Base-by-base conservation (phyloP, 1,284 basidiomycete genomes). In the Schizophyllum amplum region DNA sequence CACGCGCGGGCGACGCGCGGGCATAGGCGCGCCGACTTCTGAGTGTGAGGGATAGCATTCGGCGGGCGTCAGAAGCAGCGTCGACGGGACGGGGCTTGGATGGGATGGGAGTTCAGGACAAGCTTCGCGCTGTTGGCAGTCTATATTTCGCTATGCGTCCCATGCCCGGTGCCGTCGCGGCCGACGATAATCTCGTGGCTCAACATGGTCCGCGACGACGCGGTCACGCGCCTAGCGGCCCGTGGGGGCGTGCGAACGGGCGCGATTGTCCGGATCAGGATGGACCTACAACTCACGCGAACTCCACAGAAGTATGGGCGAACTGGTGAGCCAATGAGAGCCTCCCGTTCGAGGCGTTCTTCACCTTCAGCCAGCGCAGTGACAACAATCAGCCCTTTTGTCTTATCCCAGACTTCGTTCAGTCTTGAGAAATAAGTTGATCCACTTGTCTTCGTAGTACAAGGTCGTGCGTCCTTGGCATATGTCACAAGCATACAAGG, bases 401-500 rank as follows among this genome's bases (percentile, higher is more conserved):
- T n/a, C n/a, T n/a, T n/a, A n/a, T n/a, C n/a, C n/a, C n/a, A n/a
- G n/a, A n/a, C n/a, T n/a, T n/a, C n/a, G n/a, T n/a, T n/a, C n/a
- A n/a, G n/a, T n/a, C n/a, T n/a, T n/a, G n/a, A n/a, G n/a, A n/a
- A n/a, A n/a, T n/a, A n/a, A n/a, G n/a, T n/a, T n/a, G n/a, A n/a
- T n/a, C n/a, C n/a, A n/a, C n/a, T n/a, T n/a, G n/a, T n/a, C n/a
- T n/a, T n/a, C n/a, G n/a, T n/a, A n/a, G n/a, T n/a, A n/a, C n/a
- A n/a, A n/a, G n/a, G n/a, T n/a, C n/a, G n/a, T n/a, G n/a, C n/a
- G n/a, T n/a, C n/a, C n/a, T n/a, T n/a, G n/a, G n/a, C n/a, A n/a
- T n/a, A n/a, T n/a, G n/a, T 42, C 17, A 64, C 24, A 83, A 65
- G 63, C 77, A 78, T 47, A 83, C 78, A 55, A 88, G 69, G 48